Conservation (phyloP, 805 yeast genomes). For the Candida tallmaniae region DNA sequence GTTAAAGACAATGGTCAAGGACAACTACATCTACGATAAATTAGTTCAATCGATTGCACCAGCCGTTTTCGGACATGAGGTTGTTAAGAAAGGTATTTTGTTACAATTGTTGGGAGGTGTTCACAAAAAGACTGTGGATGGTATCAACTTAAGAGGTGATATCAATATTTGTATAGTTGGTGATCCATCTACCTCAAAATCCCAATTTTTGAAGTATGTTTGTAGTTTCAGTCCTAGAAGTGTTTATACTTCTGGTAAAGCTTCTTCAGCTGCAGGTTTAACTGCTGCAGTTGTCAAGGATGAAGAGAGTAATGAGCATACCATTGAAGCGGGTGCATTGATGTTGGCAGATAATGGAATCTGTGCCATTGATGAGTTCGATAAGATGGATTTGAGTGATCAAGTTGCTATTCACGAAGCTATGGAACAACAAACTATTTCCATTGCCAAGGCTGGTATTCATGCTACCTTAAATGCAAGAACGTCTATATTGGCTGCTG, state of each 20-base stretch:
- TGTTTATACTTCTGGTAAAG: slow-evolving; percentile 96
- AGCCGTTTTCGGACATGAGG: slow-evolving; percentile 93
- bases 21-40: slow-evolving; percentile 77
- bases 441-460: slow-evolving; percentile 97
- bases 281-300: slow-evolving; percentile 98
- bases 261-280: slow-evolving; percentile 97
- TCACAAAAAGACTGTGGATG: slow-evolving; percentile 89
- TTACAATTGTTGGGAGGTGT: slow-evolving; percentile 93
- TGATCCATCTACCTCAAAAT: slow-evolving; percentile 96
- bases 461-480: slow-evolving; percentile 97
- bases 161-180: slow-evolving; percentile 95
- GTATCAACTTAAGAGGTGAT: slow-evolving; percentile 93
- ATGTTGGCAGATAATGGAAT: slow-evolving; percentile 98
- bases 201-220: slow-evolving; percentile 92
- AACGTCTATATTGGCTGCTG: slow-evolving; percentile 96
- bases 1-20: slow-evolving; percentile 84
- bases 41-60: slow-evolving; percentile 90
- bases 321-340: slow-evolving; percentile 97
- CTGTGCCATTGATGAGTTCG: slow-evolving; percentile 98
- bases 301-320: slow-evolving; percentile 94
- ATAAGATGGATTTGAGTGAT: slow-evolving; percentile 92
- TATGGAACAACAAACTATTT: slow-evolving; percentile 98
- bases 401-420: slow-evolving; percentile 99
- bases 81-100: slow-evolving; percentile 85
- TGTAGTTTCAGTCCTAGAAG: slow-evolving; percentile 90